phyloP scores from a whole-genome alignment of 805 yeast species.

The Kluyveromyces lactis region DNA sequence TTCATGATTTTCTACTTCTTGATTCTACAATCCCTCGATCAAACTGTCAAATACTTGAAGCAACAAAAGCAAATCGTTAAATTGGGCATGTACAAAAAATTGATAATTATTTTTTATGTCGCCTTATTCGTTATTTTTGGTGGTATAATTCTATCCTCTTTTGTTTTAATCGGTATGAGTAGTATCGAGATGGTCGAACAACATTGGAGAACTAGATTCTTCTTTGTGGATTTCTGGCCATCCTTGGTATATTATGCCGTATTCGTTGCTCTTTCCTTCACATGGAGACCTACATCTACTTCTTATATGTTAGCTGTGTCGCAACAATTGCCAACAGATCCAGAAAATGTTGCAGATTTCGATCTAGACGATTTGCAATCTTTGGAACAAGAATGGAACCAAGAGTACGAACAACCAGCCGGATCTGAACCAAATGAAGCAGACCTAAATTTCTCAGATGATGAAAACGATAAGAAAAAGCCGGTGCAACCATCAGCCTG shows the following conservation, averaged over 20 bases:
- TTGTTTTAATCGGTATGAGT: slow-evolving; percentile 66
- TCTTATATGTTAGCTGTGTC: slow-evolving; percentile 92
- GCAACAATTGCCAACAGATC: slow-evolving; percentile 82
- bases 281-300: slow-evolving; percentile 97
- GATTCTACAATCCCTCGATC: slow-evolving; percentile 63
- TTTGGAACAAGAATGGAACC: slow-evolving; percentile 30
- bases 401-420: slow-evolving; percentile 27
- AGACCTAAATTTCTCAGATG: slow-evolving; percentile 27
- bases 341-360: slow-evolving; percentile 58
- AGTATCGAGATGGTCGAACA: slow-evolving; percentile 70
- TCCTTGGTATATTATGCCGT: slow-evolving; percentile 78
- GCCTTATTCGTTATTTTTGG: slow-evolving; percentile 63
- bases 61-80: slow-evolving; percentile 90
- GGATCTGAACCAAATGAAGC: slow-evolving; percentile 9
- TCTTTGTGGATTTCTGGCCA: slow-evolving; percentile 91
- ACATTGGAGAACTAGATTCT: slow-evolving; percentile 89
- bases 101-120: slow-evolving; percentile 65
- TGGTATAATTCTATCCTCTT: slow-evolving; percentile 63
- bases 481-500: neutral
- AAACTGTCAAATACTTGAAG: slow-evolving; percentile 63
- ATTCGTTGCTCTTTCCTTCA: slow-evolving; percentile 73
- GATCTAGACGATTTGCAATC: slow-evolving; percentile 50
- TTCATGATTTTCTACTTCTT: slow-evolving; percentile 66
- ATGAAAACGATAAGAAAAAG: slow-evolving; percentile 12
- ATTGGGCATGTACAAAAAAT: slow-evolving; percentile 72